Percentiles rank a stretch among this genome's conserved stretches.
Evolutionary conservation across 2,329 filamentous ascomycete species (phyloP).

Genomic region (Pyrenophora graminea): DNA sequence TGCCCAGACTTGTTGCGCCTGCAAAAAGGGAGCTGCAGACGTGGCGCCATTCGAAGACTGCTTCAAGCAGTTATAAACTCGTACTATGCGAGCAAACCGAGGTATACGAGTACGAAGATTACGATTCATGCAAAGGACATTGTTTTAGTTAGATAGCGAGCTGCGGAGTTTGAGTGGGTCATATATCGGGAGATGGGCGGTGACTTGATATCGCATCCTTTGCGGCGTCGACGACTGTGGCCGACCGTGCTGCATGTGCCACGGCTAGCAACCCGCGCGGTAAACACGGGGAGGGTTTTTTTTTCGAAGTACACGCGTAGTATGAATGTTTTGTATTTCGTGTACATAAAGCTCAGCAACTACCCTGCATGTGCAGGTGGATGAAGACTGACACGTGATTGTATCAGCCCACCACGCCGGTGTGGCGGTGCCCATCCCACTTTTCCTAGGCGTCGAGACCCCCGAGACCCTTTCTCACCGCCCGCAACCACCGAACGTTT

Average conservation of each 20-base stretch:
- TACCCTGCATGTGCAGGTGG: neutral
- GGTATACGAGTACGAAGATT: neutral
- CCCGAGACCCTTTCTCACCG: conserved; percentile 25
- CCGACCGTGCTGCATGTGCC: neutral
- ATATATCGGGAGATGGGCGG: conserved; percentile 6
- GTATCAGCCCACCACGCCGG: neutral
- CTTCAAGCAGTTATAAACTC: neutral
- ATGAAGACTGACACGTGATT: neutral
- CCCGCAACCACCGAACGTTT: conserved; percentile 22
- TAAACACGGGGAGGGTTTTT: too few species aligned
- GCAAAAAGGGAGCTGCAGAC: neutral
- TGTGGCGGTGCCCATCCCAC: conserved; percentile 18
- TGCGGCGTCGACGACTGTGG: conserved; percentile 1
- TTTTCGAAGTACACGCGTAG: too few species aligned
- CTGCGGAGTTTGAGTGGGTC: conserved; percentile 16
- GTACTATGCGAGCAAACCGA: neutral
- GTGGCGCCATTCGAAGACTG: neutral
- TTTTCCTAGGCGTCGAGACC: conserved; percentile 14
- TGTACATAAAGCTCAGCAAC: too few species aligned
- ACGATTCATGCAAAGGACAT: conserved; percentile 3
- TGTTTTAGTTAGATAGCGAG: conserved; percentile 6
- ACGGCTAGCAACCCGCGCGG: too few species aligned
- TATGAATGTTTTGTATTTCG: too few species aligned
- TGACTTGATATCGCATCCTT: conserved; percentile 8
- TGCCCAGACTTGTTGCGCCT: conserved; percentile 1